These are phyloP conservation scores for Digitaria exilis DNA, from an alignment of 202 grass and related monocot genomes.

Conservation along the genomic window DNA sequence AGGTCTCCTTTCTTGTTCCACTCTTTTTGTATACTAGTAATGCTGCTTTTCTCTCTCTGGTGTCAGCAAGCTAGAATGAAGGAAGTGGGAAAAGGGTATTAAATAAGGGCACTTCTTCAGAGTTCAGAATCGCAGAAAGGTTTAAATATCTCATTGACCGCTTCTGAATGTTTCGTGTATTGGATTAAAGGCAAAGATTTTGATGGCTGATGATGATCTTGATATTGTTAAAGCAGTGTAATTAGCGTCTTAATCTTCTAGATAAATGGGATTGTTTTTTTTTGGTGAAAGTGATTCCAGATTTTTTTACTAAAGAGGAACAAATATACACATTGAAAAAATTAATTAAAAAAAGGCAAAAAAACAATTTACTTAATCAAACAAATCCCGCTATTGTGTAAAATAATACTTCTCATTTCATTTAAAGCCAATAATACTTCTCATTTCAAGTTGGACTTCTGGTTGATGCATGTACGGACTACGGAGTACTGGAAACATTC, in stretches of 20 bases:
- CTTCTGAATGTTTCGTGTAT: background rate
- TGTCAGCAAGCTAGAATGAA: conserved; percentile 32
- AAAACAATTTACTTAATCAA: background rate
- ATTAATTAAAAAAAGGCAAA: background rate
- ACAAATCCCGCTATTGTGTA: background rate
- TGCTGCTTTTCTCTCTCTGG: background rate
- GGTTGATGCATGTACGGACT: background rate
- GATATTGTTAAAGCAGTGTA: background rate
- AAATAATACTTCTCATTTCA: background rate
- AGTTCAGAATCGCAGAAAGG: background rate
- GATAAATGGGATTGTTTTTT: background rate
- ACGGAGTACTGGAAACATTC: too few species aligned
- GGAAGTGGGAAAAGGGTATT: background rate
- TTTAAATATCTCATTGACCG: background rate
- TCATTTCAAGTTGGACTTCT: background rate
- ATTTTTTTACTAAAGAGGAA: background rate
- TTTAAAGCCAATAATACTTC: too few species aligned
- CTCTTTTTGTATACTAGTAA: conserved; percentile 29
- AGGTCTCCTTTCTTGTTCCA: background rate
- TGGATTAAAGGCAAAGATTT: conserved; percentile 5
- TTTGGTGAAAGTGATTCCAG: background rate
- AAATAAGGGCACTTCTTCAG: background rate
- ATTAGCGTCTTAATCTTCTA: background rate
- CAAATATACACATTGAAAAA: background rate
- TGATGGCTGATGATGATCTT: background rate